A percentile compares a stretch with the other conserved stretches of the same genome.
Conservation (phyloP, 257 asterid genomes). For the Pogostemon cablin region DNA sequence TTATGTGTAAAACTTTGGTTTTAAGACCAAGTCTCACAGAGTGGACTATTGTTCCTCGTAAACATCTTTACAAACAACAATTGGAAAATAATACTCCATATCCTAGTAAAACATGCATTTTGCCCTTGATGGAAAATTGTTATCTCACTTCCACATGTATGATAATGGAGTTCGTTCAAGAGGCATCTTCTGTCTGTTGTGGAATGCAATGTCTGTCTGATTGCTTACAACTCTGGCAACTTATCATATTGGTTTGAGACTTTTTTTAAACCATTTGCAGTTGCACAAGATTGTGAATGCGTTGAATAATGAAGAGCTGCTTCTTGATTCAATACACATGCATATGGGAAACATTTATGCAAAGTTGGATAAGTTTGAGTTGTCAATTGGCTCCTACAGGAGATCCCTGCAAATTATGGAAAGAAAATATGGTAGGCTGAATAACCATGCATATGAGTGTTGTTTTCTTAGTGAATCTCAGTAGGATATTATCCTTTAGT, state of each 20-base stretch:
- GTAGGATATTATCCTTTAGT: conserved; percentile 3
- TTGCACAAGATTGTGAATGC: conserved; percentile 56
- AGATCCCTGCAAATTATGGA: conserved; percentile 72
- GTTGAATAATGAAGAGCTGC: conserved; percentile 66
- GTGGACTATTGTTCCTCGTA: not conserved
- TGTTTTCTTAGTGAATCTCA: conserved; percentile 14
- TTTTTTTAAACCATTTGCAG: conserved; percentile 48
- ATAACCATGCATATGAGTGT: not conserved
- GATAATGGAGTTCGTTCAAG: not conserved
- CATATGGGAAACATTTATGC: conserved; percentile 89
- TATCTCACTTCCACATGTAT: conserved; percentile 3
- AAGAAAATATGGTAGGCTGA: conserved; percentile 59
- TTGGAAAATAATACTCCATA: not conserved
- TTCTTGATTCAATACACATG: conserved; percentile 80
- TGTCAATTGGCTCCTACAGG: conserved; percentile 53
- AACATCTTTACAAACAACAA: not conserved
- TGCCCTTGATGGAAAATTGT: not conserved
- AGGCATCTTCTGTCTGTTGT: conserved; percentile 22
- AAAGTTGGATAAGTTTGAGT: conserved; percentile 66
- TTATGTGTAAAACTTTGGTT: conserved; percentile 22
- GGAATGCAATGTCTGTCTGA: conserved; percentile 19
- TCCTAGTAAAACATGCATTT: not conserved
- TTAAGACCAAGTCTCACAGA: conserved; percentile 3
- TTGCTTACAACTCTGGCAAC: conserved; percentile 10
- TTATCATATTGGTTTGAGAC: conserved; percentile 23